These are phyloP conservation scores for Thalassiosira pacifica DNA, from an alignment of 352 stramenopile species.

Conservation along the genomic window DNA sequence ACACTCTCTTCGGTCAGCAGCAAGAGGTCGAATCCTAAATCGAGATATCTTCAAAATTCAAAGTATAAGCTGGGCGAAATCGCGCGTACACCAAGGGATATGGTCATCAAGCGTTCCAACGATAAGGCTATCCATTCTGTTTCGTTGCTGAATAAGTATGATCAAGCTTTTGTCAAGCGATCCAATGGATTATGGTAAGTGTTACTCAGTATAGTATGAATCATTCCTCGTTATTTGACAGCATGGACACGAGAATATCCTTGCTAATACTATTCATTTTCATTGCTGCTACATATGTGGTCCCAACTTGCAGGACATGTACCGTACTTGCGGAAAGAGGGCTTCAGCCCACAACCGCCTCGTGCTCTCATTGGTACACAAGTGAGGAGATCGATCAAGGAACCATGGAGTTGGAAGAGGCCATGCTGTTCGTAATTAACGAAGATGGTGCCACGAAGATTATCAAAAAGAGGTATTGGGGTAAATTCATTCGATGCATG, in stretches of 20 bases:
- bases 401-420: constrained; percentile 31
- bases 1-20: background rate
- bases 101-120: constrained; percentile 42
- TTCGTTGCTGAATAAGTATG: constrained; percentile 21
- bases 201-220: no score
- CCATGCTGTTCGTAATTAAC: constrained; percentile 49
- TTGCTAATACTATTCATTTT: background rate
- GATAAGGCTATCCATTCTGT: constrained; percentile 36
- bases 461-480: constrained; percentile 31
- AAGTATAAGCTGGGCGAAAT: constrained; percentile 39
- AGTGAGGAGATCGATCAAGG: constrained; percentile 21
- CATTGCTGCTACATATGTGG: background rate
- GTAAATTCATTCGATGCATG: constrained; percentile 23
- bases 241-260: no score
- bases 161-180: constrained; percentile 46
- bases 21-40: background rate
- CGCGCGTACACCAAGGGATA: constrained; percentile 20
- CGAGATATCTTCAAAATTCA: background rate
- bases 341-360: background rate
- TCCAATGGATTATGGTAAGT: constrained; percentile 40
- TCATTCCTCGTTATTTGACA: no score
- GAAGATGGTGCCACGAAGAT: constrained; percentile 48
- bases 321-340: background rate
- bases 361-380: constrained; percentile 26
- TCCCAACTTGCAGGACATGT: background rate